These are phyloP conservation scores for Climacium dendroides DNA, from an alignment of 225 moss, liverwort and hornwort genomes.

Conservation along the genomic window DNA sequence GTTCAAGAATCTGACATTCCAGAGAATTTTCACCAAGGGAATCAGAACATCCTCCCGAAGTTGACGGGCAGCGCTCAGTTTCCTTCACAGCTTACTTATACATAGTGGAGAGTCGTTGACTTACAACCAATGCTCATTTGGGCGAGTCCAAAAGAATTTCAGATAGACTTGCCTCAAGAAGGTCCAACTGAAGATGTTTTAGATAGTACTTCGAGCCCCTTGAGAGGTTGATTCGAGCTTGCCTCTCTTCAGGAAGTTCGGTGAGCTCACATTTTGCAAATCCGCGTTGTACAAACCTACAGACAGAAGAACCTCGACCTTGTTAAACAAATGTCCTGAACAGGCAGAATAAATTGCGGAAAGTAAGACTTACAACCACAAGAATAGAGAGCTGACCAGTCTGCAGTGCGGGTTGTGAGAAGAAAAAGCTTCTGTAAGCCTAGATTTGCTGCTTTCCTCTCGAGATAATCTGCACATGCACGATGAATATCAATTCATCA, in stretches of 20 bases:
- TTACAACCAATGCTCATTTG: not conserved
- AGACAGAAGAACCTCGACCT: not conserved
- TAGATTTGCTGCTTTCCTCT: conserved; percentile 55
- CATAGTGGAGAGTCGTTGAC: not conserved
- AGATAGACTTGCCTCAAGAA: conserved; percentile 16
- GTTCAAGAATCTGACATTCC: not conserved
- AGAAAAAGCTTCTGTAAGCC: conserved; percentile 64
- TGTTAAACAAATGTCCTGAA: not conserved
- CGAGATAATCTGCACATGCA: conserved; percentile 49
- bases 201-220: conserved; percentile 76
- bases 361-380: not conserved
- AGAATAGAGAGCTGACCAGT: conserved; percentile 40
- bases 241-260: conserved; percentile 40
- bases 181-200: conserved; percentile 49
- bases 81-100: not conserved
- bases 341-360: not conserved
- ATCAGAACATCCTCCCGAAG: not conserved
- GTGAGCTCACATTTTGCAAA: conserved; percentile 58
- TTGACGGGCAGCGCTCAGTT: not conserved
- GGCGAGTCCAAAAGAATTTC: not conserved
- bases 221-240: conserved; percentile 45
- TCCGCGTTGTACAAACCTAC: conserved; percentile 83
- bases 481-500: not conserved
- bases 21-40: not conserved
- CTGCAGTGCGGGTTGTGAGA: conserved; percentile 82